Base-by-base conservation (phyloP, 2,329 filamentous ascomycete genomes). In the Aspergillus fumigatus region DNA sequence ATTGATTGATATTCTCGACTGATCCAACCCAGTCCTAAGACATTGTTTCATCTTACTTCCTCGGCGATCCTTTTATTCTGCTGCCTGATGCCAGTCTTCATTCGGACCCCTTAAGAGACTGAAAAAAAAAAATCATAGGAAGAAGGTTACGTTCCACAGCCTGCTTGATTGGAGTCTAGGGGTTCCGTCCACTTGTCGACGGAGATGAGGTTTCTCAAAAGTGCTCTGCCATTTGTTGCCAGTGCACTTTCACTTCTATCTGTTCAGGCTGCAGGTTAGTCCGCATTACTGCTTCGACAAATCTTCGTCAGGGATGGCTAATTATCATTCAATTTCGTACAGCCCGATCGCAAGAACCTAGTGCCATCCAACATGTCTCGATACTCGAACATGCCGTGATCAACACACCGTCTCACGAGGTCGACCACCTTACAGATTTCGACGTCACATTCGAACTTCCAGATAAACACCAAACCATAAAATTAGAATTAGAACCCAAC, bases 401-500 rank as follows among this genome's bases (percentile, higher is more conserved):
- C 62, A 85, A 90, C 67, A 90, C 92, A 0, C 86, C 88, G 17
- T 89, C 88, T 48, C 85, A 90, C 70, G 86, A 88, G 57, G 84
- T 96, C 49, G 87, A 94, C 69, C 87, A 92, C 50, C 79, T 89
- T 55, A 93, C 92, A 14, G 79, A 85, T 23, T 99, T 99, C 73
- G 90, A 96, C 67, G 78, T 99, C 59, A 87, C 84, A 29, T 97
- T 99, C 72, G 80, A 84, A 56, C 77, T 96, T 38, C 85, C 89
- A 67, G 78, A 84, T 58, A 80, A 83, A 53, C 77, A 82, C 58
- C 83, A 92, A 61, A 83, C 85, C 63, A 80, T 97, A 67, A 90
- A 91, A 62, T 82, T 99, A 52, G 82, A 84, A 54, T 82, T 99
- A 50, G 87, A 94, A 70, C 94, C 94, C 3, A 97, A 97, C 71